Conservation (phyloP, 257 asterid species). For the Penstemon davidsonii region DNA sequence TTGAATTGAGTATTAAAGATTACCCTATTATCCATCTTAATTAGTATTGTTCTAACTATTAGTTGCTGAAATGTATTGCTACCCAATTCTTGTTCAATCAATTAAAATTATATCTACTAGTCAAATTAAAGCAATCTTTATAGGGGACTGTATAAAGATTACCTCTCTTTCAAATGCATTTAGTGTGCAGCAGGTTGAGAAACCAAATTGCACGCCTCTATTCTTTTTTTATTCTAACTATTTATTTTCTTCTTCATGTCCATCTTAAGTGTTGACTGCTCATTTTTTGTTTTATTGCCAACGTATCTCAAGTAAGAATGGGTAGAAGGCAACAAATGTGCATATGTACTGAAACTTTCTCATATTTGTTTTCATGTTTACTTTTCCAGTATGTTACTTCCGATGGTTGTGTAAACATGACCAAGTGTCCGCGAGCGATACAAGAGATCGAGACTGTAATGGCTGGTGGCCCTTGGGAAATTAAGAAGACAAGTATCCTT, state of each 20-base stretch:
- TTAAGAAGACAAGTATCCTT: constrained; percentile 33
- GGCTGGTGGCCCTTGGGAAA: constrained; percentile 92
- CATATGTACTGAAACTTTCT: not conserved
- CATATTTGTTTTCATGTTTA: constrained; percentile 5
- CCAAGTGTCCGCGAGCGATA: constrained; percentile 77
- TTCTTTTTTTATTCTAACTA: too few species aligned
- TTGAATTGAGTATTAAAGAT: not conserved
- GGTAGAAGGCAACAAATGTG: not conserved
- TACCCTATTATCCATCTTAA: too few species aligned
- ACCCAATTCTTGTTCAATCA: too few species aligned
- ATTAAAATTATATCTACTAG: too few species aligned
- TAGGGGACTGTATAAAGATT: too few species aligned
- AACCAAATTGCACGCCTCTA: too few species aligned
- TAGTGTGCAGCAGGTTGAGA: too few species aligned
- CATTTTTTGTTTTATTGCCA: not conserved
- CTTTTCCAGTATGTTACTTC: constrained; percentile 58
- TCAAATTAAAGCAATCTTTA: too few species aligned
- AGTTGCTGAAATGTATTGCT: too few species aligned
- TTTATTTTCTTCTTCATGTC: not conserved
- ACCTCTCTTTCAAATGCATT: too few species aligned
- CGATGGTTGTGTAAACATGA: constrained; percentile 84
- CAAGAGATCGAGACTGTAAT: constrained; percentile 88
- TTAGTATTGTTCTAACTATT: too few species aligned
- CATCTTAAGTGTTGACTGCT: not conserved
- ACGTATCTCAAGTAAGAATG: not conserved